Base-by-base conservation (phyloP, 2,329 filamentous ascomycete species). In the Bipolaris gigantea region DNA sequence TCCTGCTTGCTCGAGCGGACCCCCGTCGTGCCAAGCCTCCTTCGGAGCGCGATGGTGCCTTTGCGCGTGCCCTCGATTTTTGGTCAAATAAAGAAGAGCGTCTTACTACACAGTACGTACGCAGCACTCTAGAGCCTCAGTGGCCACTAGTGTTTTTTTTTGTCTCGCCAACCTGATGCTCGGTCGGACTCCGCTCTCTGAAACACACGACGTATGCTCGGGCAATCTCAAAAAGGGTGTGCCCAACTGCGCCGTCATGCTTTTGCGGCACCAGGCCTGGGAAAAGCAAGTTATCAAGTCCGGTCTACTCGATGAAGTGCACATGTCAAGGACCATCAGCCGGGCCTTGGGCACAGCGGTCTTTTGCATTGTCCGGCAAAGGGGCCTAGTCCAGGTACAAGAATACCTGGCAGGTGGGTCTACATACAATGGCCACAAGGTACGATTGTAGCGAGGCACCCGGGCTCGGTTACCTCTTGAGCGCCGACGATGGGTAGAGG, bases 1-100 rank as follows among this genome's bases (percentile, higher is more conserved):
- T 40, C 39, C 48, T 65, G 59, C 56, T 69, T 40, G 35, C 48
- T 45, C 32, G 23, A 30, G 40, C 48, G 33, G 33, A 30, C 51
- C 34, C 53, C 54, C 56, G 56, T 55, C 53, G 47, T 51, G 48
- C 48, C 53, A 55, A 45, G 27, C 43, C 40, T 18, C n/a, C 47
- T 57, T 46, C 35, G 55, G 48, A 41, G 52, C 51, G 50, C 56
- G 51, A 44, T 40, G 8, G 23, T 18, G 11, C 19, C 32, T 30
- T n/a, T 19, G 13, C 39, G 19, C 27, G 32, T 25, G 33, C 23
- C 19, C 33, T n/a, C 30, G 16, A 10, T 33, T 48, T 11, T 40
- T 11, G 33, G 15, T 30, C 36, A 16, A 34, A 40, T 41, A 15
- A 11, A 32, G 36, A 48, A 19, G 30, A 21, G 19, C 15, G 23